Base-by-base conservation (phyloP, 2,329 filamentous ascomycete genomes). In the Metarhizium anisopliae region DNA sequence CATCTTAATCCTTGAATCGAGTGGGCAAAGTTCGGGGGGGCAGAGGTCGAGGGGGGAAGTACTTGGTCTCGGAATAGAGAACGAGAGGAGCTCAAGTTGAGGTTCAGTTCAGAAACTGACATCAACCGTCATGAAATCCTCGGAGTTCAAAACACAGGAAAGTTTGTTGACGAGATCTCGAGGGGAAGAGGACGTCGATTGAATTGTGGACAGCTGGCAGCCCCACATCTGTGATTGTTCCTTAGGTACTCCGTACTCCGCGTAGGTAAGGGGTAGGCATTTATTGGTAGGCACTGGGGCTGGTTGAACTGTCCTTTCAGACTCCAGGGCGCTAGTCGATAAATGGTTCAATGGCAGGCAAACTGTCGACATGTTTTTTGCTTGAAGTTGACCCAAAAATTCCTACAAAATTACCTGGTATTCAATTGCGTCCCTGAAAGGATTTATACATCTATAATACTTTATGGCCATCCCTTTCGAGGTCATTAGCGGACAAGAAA, bases 1-100 rank as follows among this genome's bases (percentile, higher is more conserved):
- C 91, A 96, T 96, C 51, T 52, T 62, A 14, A 45, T 18, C 36
- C 18, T 38, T 29, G n/a, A 18, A 45, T 42, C 6, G 25, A 25
- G 25, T 25, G 25, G 25, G 25, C 25, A 25, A 25, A 25, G 25
- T 13, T 42, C n/a, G 32, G 7, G 32, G 32, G 10, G 7, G 32
- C 7, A 11, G 32, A 35, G 25, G 25, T 25, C 32, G 32, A 7
- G 32, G 32, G 32, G 32, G 10, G 10, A 35, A 35, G 32, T 7
- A 11, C 10, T 35, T 35, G 32, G 7, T 35, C 6, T 35, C 11
- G 18, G 42, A 20, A 45, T 18, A 16, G 40, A 45, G 42, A 10
- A 30, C 14, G 32, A 42, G 42, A 29, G 20, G 50, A 10, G 5
- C 32, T 8, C 8, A 13, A 32, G n/a, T 7, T 40, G 2, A 38